Percentiles rank a stretch among this genome's conserved stretches.
phyloP scores from a whole-genome alignment of 441 rosid species.

The Corymbia calophylla region DNA sequence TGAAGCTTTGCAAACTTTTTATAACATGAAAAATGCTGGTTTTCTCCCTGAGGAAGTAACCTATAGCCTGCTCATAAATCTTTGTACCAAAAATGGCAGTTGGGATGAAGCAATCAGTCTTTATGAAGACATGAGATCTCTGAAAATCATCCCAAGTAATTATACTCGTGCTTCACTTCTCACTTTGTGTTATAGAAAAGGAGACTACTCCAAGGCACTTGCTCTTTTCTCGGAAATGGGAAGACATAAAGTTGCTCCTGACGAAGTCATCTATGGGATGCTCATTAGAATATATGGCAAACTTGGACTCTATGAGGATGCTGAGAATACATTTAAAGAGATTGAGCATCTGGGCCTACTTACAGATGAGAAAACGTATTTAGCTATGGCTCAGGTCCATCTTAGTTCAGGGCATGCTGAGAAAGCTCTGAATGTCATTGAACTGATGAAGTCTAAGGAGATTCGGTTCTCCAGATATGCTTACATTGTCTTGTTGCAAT shows the following conservation, averaged over 20 bases:
- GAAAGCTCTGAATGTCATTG: conserved; percentile 57
- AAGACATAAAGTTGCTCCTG: conserved; percentile 44
- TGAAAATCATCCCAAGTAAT: conserved; percentile 68
- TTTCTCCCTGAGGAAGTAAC: conserved; percentile 78
- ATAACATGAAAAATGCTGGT: conserved; percentile 60
- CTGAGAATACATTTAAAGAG: conserved; percentile 63
- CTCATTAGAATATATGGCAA: conserved; percentile 88
- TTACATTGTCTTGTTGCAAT: conserved; percentile 75
- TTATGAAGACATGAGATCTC: conserved; percentile 68
- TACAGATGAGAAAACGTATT: conserved; percentile 73
- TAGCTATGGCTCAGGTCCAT: conserved; percentile 92
- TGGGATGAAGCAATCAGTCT: conserved; percentile 52
- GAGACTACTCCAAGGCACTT: conserved; percentile 76
- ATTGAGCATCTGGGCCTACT: conserved; percentile 48
- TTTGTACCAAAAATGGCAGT: conserved; percentile 40
- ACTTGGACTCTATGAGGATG: conserved; percentile 80
- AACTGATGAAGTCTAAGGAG: conserved; percentile 60
- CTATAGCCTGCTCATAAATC: conserved; percentile 63
- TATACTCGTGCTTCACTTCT: conserved; percentile 94
- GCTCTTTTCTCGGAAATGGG: conserved; percentile 85
- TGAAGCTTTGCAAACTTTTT: conserved; percentile 58
- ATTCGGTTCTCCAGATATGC: conserved; percentile 75
- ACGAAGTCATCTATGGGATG: conserved; percentile 86
- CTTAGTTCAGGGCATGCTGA: conserved; percentile 53
- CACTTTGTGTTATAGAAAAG: conserved; percentile 59